A percentile compares a stretch with the other conserved stretches of the same genome.
Conservation (phyloP, 2,329 filamentous ascomycete genomes). For the Fusarium sp. region DNA sequence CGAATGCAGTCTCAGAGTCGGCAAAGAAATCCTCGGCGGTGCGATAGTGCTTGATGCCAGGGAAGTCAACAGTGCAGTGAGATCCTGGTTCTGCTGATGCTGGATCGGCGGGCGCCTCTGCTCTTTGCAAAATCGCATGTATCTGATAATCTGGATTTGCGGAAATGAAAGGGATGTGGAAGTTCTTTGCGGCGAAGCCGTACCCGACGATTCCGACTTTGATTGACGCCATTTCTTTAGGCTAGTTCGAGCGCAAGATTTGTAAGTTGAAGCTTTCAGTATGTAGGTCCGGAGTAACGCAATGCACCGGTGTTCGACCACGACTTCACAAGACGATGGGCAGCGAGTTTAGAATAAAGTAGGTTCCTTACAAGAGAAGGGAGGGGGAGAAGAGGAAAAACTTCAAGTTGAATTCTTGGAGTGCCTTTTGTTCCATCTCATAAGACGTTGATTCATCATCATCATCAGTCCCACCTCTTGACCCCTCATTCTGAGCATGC, state of each 20-base stretch:
- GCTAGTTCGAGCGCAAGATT: too few relatives aligned
- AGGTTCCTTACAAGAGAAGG: neutral
- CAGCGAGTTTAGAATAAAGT: neutral
- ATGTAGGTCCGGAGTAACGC: too few relatives aligned
- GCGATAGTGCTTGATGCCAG: slow-evolving; percentile 69
- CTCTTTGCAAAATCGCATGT: slow-evolving; percentile 65
- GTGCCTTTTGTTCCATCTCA: neutral
- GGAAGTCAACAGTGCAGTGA: slow-evolving; percentile 66
- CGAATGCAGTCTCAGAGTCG: slow-evolving; percentile 72
- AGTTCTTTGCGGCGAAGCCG: slow-evolving; percentile 63
- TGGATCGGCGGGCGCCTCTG: slow-evolving; percentile 54
- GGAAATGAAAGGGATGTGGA: slow-evolving; percentile 67
- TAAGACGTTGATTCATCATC: neutral
- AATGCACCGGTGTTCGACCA: too few relatives aligned
- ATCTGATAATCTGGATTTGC: slow-evolving; percentile 63
- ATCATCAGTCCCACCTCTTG: neutral
- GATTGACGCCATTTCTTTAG: slow-evolving; percentile 49
- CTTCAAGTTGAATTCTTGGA: neutral
- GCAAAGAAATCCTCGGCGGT: slow-evolving; percentile 72
- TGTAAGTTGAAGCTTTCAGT: too few relatives aligned
- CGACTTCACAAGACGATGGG: too few relatives aligned
- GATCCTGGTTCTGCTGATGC: slow-evolving; percentile 48
- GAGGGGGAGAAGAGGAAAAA: neutral
- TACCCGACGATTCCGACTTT: slow-evolving; percentile 68
- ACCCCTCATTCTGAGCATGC: neutral